phyloP scores from a whole-genome alignment of 345 rosid species.

The Eucalyptus cloeziana region DNA sequence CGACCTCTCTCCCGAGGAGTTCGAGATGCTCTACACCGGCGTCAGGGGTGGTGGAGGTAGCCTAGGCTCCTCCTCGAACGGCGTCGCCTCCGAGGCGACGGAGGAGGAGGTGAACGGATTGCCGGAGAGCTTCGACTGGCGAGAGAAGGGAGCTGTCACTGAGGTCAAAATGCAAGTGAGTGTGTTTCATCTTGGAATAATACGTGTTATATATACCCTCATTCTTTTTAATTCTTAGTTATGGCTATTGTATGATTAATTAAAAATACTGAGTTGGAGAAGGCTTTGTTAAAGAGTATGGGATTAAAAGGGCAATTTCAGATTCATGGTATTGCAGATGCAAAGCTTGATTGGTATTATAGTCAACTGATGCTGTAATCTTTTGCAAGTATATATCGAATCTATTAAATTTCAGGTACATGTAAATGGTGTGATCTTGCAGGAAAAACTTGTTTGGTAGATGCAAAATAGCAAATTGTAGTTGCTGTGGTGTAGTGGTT shows the following conservation, averaged over 20 bases:
- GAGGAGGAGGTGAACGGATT: conserved; percentile 30
- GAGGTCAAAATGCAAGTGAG: conserved; percentile 75
- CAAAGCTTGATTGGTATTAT: background rate
- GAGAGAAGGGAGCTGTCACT: conserved; percentile 83
- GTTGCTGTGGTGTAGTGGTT: background rate
- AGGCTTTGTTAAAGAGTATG: background rate
- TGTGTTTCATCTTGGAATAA: background rate
- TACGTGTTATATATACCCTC: background rate
- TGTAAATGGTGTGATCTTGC: background rate
- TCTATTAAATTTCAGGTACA: background rate
- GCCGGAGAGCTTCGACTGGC: conserved; percentile 78
- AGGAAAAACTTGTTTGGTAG: rapidly evolving
- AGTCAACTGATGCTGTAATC: background rate
- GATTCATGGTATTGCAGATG: background rate
- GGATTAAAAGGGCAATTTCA: background rate
- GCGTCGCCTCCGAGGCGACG: background rate
- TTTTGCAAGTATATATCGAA: background rate
- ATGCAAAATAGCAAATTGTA: rapidly evolving
- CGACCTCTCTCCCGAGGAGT: conserved; percentile 72
- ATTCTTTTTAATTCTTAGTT: too few relatives aligned
- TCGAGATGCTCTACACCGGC: conserved; percentile 51
- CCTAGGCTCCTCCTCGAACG: background rate
- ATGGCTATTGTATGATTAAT: background rate
- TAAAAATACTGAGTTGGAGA: background rate
- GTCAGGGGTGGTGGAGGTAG: conserved; percentile 4